These are phyloP conservation scores for Hygrocybe punicea DNA, from an alignment of 768 basidiomycete genomes.

Conservation along the genomic window DNA sequence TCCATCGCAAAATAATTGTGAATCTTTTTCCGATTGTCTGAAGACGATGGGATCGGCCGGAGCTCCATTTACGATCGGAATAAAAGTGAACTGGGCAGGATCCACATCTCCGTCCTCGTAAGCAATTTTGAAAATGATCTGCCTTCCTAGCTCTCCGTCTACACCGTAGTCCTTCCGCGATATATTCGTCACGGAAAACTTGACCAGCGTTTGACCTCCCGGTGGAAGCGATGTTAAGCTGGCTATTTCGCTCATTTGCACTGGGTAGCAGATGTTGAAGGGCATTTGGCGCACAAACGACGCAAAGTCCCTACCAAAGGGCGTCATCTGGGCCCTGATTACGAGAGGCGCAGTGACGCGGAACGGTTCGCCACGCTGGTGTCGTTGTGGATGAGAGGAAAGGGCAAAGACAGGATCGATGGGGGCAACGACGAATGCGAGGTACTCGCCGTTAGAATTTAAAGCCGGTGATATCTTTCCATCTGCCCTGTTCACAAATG, in stretches of 20 bases:
- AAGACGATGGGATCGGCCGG: neutral
- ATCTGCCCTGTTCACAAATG: too few species aligned
- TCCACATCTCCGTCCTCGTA: neutral
- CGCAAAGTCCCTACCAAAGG: neutral
- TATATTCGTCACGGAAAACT: neutral
- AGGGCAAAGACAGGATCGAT: conserved; percentile 2
- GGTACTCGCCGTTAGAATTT: neutral
- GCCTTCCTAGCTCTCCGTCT: neutral
- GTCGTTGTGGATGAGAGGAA: neutral
- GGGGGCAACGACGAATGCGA: neutral
- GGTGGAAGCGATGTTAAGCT: neutral
- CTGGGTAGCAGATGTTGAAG: neutral
- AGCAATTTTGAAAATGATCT: neutral
- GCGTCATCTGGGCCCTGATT: conserved; percentile 2
- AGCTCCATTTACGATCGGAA: neutral
- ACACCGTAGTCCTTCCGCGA: neutral
- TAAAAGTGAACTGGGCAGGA: neutral
- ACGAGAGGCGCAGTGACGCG: neutral
- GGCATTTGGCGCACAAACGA: neutral
- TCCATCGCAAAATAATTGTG: neutral
- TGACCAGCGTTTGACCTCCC: neutral
- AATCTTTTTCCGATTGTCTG: neutral
- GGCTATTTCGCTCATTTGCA: conserved; percentile 1
- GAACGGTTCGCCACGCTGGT: conserved; percentile 3
- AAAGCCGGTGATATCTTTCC: too few species aligned